Percentiles rank a stretch among this genome's conserved stretches.
phyloP scores from a whole-genome alignment of 345 rosid species.

The Eucalyptus victrix region DNA sequence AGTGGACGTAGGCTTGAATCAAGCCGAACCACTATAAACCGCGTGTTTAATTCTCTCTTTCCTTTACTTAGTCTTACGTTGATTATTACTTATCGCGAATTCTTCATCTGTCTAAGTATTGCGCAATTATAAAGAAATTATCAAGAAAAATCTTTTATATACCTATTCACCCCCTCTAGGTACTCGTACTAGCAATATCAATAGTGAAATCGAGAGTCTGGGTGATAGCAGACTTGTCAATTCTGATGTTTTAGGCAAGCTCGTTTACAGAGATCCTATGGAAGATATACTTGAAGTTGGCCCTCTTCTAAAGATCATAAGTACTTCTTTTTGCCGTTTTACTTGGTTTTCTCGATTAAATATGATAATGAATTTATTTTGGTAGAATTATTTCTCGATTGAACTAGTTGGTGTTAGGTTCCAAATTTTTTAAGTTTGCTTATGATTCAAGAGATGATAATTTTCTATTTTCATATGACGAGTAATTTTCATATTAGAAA shows the following conservation, averaged over 20 bases:
- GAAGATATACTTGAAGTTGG: neutral
- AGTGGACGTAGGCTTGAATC: too few relatives aligned
- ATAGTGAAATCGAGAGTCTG: slow-evolving; percentile 26
- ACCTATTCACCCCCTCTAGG: too few relatives aligned
- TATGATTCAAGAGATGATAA: neutral
- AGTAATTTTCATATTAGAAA: neutral
- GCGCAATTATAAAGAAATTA: too few relatives aligned
- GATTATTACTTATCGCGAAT: too few relatives aligned
- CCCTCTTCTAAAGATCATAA: neutral
- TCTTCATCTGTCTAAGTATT: too few relatives aligned
- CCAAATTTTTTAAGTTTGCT: neutral
- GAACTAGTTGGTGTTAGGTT: neutral
- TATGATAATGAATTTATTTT: neutral
- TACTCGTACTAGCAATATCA: too few relatives aligned
- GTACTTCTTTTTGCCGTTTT: too few relatives aligned
- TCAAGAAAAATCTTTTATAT: too few relatives aligned
- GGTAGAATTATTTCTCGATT: neutral
- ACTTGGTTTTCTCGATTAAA: neutral
- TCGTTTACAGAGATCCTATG: neutral
- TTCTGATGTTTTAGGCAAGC: neutral
- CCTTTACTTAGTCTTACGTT: too few relatives aligned
- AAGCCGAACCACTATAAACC: too few relatives aligned
- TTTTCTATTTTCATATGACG: neutral
- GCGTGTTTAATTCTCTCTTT: too few relatives aligned
- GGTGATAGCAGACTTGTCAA: neutral